Evolutionary conservation across 768 basidiomycete genomes (phyloP).

Genomic region (Daedalea quercina): DNA sequence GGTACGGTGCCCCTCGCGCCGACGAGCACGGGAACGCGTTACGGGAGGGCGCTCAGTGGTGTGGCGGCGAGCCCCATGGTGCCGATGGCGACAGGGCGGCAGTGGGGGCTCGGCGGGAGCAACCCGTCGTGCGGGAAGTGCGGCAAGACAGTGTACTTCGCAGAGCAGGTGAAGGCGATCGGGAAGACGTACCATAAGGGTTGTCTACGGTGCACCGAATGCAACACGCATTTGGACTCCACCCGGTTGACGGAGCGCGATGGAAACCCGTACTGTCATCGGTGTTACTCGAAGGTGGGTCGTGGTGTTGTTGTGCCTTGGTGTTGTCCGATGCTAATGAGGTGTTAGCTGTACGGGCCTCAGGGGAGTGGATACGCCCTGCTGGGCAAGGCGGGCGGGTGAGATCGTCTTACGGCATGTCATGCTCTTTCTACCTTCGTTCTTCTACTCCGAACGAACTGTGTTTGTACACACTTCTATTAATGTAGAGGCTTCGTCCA

Average conservation of each 20-base stretch:
- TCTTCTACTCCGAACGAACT: background rate
- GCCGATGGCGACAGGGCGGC: constrained; percentile 21
- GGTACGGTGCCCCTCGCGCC: constrained; percentile 28
- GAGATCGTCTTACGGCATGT: constrained; percentile 3
- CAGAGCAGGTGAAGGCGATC: constrained; percentile 77
- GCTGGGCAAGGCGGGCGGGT: constrained; percentile 45
- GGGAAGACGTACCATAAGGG: constrained; percentile 76
- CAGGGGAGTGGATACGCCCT: constrained; percentile 74
- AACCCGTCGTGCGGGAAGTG: constrained; percentile 66
- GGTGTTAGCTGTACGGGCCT: constrained; percentile 68
- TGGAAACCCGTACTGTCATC: constrained; percentile 60
- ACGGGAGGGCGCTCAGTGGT: constrained; percentile 47
- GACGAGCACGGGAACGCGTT: constrained; percentile 57
- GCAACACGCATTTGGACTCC: constrained; percentile 63
- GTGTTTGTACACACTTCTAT: no score
- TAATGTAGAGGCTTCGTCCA: no score
- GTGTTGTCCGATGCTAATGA: background rate
- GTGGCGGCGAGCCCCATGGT: constrained; percentile 14
- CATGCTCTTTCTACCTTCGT: background rate
- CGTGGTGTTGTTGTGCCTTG: background rate
- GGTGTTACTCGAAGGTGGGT: constrained; percentile 65
- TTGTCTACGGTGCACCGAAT: constrained; percentile 73
- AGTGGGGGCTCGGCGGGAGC: constrained; percentile 53
- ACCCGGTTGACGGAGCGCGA: constrained; percentile 70
- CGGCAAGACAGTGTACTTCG: constrained; percentile 75